Conservation (phyloP, 805 yeast species). For the Grigorovia yakushimaensis region DNA sequence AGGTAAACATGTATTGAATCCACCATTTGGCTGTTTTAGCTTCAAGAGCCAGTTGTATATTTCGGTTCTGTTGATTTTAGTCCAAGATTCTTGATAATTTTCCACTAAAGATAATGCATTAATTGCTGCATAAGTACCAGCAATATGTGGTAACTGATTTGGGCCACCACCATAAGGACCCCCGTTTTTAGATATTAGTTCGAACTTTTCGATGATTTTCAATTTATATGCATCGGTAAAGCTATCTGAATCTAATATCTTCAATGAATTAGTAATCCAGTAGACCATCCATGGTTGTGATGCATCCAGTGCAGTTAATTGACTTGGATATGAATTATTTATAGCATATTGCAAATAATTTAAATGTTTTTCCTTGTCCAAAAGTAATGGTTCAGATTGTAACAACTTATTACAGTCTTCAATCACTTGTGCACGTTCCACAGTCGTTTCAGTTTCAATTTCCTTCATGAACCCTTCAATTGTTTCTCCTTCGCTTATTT, state of each 20-base stretch:
- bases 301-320: constrained; percentile 59
- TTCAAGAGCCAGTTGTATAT: constrained; percentile 55
- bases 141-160: constrained; percentile 75
- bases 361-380: constrained; percentile 32
- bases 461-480: constrained; percentile 16
- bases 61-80: constrained; percentile 34
- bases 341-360: constrained; percentile 36
- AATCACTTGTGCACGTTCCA: constrained; percentile 18
- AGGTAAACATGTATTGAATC: constrained; percentile 37
- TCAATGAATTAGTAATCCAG: constrained; percentile 62
- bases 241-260: constrained; percentile 30
- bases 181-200: constrained; percentile 22
- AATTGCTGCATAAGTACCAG: constrained; percentile 73
- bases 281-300: constrained; percentile 87
- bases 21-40: constrained; percentile 61
- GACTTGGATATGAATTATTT: constrained; percentile 38
- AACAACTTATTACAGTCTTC: constrained; percentile 14
- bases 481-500: constrained; percentile 2
- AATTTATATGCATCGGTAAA: constrained; percentile 20
- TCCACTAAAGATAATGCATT: constrained; percentile 48
- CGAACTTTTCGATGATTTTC: constrained; percentile 25
- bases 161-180: constrained; percentile 86
- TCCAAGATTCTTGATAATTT: constrained; percentile 34
- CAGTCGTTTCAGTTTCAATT: constrained; percentile 24
- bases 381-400: constrained; percentile 2